A percentile compares a stretch with the other conserved stretches of the same genome.
Conservation (phyloP, 2,329 filamentous ascomycete species). For the Aspergillus caelatus region DNA sequence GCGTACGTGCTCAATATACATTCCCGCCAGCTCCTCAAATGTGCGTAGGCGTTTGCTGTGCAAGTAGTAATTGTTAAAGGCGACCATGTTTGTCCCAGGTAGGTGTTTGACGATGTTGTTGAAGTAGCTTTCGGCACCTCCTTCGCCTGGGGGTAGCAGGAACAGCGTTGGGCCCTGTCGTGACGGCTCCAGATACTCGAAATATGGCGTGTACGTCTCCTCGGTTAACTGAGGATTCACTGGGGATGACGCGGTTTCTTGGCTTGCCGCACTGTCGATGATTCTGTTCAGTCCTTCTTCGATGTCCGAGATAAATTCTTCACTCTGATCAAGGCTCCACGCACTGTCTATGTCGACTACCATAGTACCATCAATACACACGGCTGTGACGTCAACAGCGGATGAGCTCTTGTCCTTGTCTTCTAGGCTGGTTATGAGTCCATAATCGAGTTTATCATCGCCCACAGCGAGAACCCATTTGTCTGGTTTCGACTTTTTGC, state of each 20-base stretch:
- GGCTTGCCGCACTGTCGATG: neutral
- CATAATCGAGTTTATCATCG: neutral
- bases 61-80: neutral
- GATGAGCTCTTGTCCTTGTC: neutral
- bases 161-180: neutral
- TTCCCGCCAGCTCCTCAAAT: neutral
- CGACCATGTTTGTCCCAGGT: neutral
- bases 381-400: neutral
- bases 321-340: neutral
- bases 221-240: neutral
- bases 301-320: neutral
- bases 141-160: neutral
- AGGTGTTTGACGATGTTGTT: neutral
- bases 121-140: neutral
- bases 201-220: neutral
- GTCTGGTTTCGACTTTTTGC: neutral
- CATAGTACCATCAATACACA: neutral
- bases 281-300: neutral
- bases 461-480: neutral
- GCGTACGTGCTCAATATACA: neutral
- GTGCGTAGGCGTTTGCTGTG: neutral
- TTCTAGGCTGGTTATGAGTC: neutral
- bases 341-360: neutral
- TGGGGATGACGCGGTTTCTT: neutral
- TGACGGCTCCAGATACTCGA: neutral